phyloP scores from a whole-genome alignment of 345 rosid species.

The Tarenaya hassleriana region DNA sequence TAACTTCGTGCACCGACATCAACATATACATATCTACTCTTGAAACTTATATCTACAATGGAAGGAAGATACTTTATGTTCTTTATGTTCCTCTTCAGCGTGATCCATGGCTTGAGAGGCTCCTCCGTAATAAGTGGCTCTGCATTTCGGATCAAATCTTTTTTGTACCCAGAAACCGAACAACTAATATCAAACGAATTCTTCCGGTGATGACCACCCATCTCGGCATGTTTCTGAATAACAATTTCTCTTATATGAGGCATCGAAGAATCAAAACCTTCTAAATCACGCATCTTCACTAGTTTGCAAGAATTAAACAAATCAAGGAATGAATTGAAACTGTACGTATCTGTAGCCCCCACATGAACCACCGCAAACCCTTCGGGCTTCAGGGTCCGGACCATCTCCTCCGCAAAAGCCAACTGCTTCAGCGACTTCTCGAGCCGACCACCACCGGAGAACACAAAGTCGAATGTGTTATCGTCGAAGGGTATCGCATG shows the following conservation, averaged over 20 bases:
- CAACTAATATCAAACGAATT: conserved; percentile 40
- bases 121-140: conserved; percentile 74
- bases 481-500: conserved; percentile 53
- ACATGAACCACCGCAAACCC: conserved; percentile 79
- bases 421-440: conserved; percentile 45
- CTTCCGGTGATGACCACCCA: conserved; percentile 24
- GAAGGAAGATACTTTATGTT: conserved; percentile 74
- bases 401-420: conserved; percentile 74
- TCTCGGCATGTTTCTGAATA: conserved; percentile 40
- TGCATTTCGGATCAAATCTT: conserved; percentile 51
- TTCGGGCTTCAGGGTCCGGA: conserved; percentile 76
- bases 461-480: conserved; percentile 65
- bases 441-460: conserved; percentile 69
- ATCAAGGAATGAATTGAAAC: conserved; percentile 95
- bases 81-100: conserved; percentile 68
- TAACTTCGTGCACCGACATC: conserved; percentile 97
- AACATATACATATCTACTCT: conserved; percentile 81
- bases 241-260: conserved; percentile 64
- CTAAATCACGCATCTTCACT: conserved; percentile 54
- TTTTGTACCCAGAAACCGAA: conserved; percentile 55
- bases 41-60: conserved; percentile 82
- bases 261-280: conserved; percentile 59
- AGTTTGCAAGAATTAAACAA: conserved; percentile 78
- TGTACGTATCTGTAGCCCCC: conserved; percentile 81
- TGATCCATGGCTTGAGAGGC: conserved; percentile 96